Conservation (phyloP, 1,284 basidiomycete species). For the Apiotrichum gracile region DNA sequence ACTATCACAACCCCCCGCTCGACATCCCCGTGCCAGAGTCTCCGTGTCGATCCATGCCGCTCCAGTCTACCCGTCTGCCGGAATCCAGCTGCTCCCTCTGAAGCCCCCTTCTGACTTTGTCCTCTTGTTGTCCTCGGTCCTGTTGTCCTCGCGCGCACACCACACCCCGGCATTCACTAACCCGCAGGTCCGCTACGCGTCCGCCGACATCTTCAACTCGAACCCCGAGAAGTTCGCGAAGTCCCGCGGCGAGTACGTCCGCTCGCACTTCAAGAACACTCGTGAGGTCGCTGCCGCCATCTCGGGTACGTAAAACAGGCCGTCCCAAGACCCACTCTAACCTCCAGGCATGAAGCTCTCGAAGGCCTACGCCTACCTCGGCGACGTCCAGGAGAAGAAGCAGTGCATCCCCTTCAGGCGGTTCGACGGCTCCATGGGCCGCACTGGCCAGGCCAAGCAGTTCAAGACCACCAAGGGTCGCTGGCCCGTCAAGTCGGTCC, state of each 20-base stretch:
- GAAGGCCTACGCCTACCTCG: slow-evolving; percentile 94
- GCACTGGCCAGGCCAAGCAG: slow-evolving; percentile 94
- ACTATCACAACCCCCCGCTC: no score
- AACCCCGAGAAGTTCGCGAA: slow-evolving; percentile 92
- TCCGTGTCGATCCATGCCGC: no score
- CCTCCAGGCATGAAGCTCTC: slow-evolving; percentile 77
- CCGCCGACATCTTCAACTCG: slow-evolving; percentile 65
- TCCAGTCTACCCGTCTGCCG: no score
- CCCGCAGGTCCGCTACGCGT: slow-evolving; percentile 77
- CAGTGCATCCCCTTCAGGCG: slow-evolving; percentile 96
- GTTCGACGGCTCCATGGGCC: slow-evolving; percentile 94
- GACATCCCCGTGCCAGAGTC: no score
- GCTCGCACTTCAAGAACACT: slow-evolving; percentile 99
- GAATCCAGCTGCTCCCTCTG: no score
- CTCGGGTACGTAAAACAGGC: slow-evolving; percentile 56
- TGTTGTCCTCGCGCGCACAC: neutral
- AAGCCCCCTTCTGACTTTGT: neutral
- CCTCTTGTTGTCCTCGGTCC: neutral
- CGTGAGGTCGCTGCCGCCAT: slow-evolving; percentile 87
- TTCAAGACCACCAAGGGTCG: slow-evolving; percentile 98
- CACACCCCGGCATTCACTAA: neutral
- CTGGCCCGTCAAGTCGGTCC: slow-evolving; percentile 99
- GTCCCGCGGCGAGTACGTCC: slow-evolving; percentile 93
- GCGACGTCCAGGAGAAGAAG: slow-evolving; percentile 93
- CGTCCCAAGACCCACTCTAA: neutral